Percentiles rank a stretch among this genome's conserved stretches.
These are phyloP conservation scores for Ambrosia trifida DNA, from an alignment of 129 eudicot species.

Conservation along the genomic window DNA sequence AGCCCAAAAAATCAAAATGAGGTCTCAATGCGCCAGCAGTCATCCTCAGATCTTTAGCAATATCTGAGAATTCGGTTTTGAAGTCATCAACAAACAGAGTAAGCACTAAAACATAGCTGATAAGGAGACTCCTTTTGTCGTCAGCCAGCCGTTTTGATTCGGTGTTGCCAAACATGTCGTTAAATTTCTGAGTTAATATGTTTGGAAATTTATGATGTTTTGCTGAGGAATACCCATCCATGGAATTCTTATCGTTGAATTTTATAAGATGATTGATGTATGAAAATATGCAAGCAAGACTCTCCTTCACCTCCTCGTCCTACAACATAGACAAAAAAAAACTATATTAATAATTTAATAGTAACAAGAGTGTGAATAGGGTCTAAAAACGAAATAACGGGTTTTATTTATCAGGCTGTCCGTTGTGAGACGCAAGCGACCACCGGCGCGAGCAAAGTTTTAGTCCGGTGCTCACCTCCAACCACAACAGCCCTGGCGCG, in stretches of 20 bases:
- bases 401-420: too few relatives aligned
- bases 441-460: too few relatives aligned
- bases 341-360: neutral
- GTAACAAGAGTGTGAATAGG: neutral
- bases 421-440: too few relatives aligned
- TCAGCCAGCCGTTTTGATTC: slow-evolving; percentile 53
- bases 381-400: neutral
- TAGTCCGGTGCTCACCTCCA: too few relatives aligned
- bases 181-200: slow-evolving; percentile 57
- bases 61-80: slow-evolving; percentile 63
- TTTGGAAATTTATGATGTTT: slow-evolving; percentile 63
- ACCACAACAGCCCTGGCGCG: too few relatives aligned
- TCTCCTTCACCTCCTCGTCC: slow-evolving; percentile 55
- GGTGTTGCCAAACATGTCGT: slow-evolving; percentile 46
- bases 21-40: slow-evolving; percentile 34
- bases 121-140: slow-evolving; percentile 59
- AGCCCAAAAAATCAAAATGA: slow-evolving; percentile 60
- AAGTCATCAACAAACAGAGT: slow-evolving; percentile 68
- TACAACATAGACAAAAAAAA: slow-evolving; percentile 27
- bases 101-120: slow-evolving; percentile 72
- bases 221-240: slow-evolving; percentile 55
- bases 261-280: slow-evolving; percentile 78
- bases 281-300: slow-evolving; percentile 65
- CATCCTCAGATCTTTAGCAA: slow-evolving; percentile 75
- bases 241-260: slow-evolving; percentile 62